Evolutionary conservation across 2,329 filamentous ascomycete genomes (phyloP).

Genomic region (Xylaria sp.): DNA sequence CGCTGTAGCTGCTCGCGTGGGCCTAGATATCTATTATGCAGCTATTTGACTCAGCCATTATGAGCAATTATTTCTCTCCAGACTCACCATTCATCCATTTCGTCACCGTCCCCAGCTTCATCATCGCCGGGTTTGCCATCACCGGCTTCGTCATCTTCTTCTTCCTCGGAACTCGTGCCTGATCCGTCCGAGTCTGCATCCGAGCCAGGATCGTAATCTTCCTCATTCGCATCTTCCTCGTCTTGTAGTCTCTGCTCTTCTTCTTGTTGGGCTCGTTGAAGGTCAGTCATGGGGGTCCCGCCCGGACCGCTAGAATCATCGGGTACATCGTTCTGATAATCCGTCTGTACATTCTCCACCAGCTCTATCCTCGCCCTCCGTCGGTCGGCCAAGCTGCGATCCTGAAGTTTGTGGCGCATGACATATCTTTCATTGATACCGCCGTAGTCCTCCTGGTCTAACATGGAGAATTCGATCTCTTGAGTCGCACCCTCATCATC

Average conservation of each 20-base stretch:
- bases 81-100: conserved; percentile 27
- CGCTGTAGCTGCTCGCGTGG: background rate
- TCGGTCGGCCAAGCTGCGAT: conserved; percentile 64
- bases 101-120: conserved; percentile 37
- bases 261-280: conserved; percentile 47
- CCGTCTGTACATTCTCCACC: conserved; percentile 52
- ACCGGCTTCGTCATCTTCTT: conserved; percentile 48
- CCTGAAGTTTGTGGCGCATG: conserved; percentile 55
- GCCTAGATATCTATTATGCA: conserved; percentile 7
- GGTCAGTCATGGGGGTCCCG: conserved; percentile 44
- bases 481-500: conserved; percentile 45
- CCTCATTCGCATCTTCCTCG: conserved; percentile 59
- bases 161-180: conserved; percentile 46
- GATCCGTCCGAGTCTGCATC: conserved; percentile 56
- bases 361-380: conserved; percentile 59
- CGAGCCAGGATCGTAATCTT: conserved; percentile 60
- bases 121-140: conserved; percentile 37
- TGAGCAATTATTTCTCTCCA: conserved; percentile 8
- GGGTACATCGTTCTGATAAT: conserved; percentile 35
- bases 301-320: conserved; percentile 42
- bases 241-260: conserved; percentile 51
- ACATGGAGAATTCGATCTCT: conserved; percentile 63
- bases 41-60: background rate
- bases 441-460: conserved; percentile 63
- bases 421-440: conserved; percentile 60